Evolutionary conservation across 2,329 filamentous ascomycete species (phyloP).

Genomic region (Venturia aucupariae): DNA sequence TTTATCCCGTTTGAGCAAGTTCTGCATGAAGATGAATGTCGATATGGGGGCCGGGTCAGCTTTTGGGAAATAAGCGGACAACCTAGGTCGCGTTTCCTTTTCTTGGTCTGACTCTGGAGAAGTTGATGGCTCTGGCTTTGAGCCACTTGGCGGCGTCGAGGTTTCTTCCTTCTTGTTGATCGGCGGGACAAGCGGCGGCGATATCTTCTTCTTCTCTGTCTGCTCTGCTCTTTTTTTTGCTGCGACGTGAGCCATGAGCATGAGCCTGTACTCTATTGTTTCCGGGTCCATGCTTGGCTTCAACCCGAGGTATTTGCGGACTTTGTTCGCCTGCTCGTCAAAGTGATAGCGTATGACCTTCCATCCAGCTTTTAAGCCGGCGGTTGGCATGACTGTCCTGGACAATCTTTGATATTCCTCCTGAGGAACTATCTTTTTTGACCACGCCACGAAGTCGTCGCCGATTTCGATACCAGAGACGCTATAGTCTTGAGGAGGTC

Average conservation of each 20-base stretch:
- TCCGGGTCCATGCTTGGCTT: slow-evolving; percentile 1
- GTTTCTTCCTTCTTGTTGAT: neutral
- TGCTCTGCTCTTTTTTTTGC: neutral
- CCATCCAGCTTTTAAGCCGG: slow-evolving; percentile 27
- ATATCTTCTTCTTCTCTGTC: neutral
- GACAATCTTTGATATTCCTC: slow-evolving; percentile 32
- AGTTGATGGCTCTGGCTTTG: neutral
- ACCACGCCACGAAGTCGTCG: slow-evolving; percentile 32
- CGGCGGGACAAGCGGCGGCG: neutral
- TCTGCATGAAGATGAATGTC: slow-evolving; percentile 9
- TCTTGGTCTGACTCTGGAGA: neutral
- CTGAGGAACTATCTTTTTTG: slow-evolving; percentile 28
- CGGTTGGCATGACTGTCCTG: slow-evolving; percentile 29
- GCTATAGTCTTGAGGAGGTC: slow-evolving; percentile 40
- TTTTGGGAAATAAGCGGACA: neutral
- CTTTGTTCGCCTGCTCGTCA: slow-evolving; percentile 26
- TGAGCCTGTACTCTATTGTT: neutral
- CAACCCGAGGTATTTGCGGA: slow-evolving; percentile 27
- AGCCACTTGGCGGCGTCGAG: neutral
- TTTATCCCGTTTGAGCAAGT: neutral
- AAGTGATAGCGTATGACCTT: slow-evolving; percentile 26
- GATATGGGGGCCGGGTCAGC: neutral
- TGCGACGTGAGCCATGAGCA: neutral
- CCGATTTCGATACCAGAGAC: slow-evolving; percentile 34
- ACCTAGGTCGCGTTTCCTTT: neutral